Evolutionary conservation across 1,284 basidiomycete genomes (phyloP).

Genomic region (Apiotrichum brassicae): DNA sequence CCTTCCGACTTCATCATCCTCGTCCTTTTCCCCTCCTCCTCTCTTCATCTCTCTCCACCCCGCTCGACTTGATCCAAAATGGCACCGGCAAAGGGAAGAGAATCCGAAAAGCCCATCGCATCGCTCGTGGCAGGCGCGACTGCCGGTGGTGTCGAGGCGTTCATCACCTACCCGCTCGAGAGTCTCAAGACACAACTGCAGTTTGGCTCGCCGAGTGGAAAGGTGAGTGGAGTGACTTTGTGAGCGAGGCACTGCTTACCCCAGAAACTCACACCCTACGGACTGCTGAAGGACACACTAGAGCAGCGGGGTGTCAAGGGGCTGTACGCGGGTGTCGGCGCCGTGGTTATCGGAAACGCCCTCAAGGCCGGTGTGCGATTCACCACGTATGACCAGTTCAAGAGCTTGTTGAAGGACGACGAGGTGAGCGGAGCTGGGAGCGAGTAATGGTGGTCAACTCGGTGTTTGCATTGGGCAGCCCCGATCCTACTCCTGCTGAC

Average conservation of each 20-base stretch:
- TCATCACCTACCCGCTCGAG: slow-evolving; percentile 67
- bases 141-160: slow-evolving; percentile 84
- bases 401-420: slow-evolving; percentile 70
- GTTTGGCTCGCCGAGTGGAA: slow-evolving; percentile 42
- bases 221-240: slow-evolving; percentile 19
- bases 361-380: slow-evolving; percentile 91
- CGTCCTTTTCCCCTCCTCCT: no score
- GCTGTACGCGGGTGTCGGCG: slow-evolving; percentile 78
- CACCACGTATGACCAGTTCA: slow-evolving; percentile 90
- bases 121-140: slow-evolving; percentile 84
- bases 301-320: slow-evolving; percentile 65
- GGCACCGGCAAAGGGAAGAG: slow-evolving; percentile 27
- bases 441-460: neutral
- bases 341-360: slow-evolving; percentile 82
- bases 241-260: neutral
- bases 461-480: no score
- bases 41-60: no score
- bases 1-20: no score
- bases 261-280: slow-evolving; percentile 60
- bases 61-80: no score
- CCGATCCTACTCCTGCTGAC: neutral
- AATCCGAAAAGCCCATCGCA: slow-evolving; percentile 63
- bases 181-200: slow-evolving; percentile 66
- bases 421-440: slow-evolving; percentile 53
- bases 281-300: slow-evolving; percentile 65